Conservation (phyloP, 176 grass and related monocot species). For the Panicum miliaceum region DNA sequence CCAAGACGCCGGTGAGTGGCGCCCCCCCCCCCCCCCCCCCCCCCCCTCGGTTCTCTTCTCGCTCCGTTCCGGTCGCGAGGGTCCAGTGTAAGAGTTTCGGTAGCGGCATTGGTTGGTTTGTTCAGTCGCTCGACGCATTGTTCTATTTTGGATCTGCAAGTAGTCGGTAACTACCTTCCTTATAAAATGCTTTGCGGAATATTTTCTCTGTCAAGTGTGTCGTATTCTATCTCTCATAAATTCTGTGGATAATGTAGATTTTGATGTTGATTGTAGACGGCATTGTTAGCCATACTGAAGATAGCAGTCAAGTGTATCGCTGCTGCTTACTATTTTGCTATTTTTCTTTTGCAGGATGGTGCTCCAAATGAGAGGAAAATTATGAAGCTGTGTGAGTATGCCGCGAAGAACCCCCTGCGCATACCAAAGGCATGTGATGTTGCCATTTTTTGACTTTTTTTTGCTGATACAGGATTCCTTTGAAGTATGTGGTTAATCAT, state of each 20-base stretch:
- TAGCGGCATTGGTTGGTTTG: conserved; percentile 21
- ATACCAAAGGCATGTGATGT: conserved; percentile 77
- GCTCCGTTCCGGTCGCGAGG: background rate
- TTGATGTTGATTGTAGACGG: background rate
- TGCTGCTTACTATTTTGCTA: background rate
- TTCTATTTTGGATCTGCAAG: conserved; percentile 31
- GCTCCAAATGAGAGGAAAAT: conserved; percentile 91
- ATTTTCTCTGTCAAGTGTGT: conserved; percentile 8
- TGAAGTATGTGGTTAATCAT: conserved; percentile 17
- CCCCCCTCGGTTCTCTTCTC: background rate
- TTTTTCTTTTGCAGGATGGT: conserved; percentile 63
- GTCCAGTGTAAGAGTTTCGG: background rate
- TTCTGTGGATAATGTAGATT: conserved; percentile 27
- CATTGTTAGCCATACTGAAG: background rate
- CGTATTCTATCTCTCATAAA: background rate
- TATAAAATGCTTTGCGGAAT: conserved; percentile 24
- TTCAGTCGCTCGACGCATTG: background rate
- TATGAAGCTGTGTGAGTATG: conserved; percentile 96
- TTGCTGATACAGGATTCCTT: conserved; percentile 7
- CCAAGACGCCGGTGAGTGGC: conserved; percentile 70
- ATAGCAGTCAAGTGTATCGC: background rate
- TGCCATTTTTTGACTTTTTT: conserved; percentile 26
- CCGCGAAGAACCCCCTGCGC: conserved; percentile 89
- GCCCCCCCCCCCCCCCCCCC: too few relatives aligned
- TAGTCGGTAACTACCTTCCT: background rate